These are phyloP conservation scores for Lolium multiflorum DNA, from an alignment of 176 grass and related monocot species.

Conservation along the genomic window DNA sequence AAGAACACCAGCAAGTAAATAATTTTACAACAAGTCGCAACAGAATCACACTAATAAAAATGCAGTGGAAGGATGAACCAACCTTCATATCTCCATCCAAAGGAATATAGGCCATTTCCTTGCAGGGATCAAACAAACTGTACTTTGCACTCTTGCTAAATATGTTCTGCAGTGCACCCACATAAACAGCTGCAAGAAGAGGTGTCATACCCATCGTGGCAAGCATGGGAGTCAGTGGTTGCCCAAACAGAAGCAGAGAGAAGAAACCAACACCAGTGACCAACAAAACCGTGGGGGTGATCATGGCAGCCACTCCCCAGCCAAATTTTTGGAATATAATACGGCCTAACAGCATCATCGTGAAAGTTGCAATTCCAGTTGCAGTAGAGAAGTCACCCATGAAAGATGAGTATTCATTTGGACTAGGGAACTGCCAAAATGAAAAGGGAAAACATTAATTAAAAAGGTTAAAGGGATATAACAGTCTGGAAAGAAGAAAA, in stretches of 20 bases:
- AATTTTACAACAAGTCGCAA: neutral
- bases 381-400: conserved; percentile 93
- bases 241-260: conserved; percentile 77
- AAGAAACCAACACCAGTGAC: conserved; percentile 86
- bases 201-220: conserved; percentile 75
- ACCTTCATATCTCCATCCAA: conserved; percentile 97
- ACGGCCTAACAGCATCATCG: conserved; percentile 85
- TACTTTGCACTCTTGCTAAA: conserved; percentile 98
- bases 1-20: conserved; percentile 6
- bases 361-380: conserved; percentile 84
- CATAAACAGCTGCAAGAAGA: conserved; percentile 84
- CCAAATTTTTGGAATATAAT: conserved; percentile 75
- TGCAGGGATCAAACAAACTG: conserved; percentile 94
- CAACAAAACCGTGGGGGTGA: conserved; percentile 83
- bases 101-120: conserved; percentile 97
- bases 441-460: conserved; percentile 28
- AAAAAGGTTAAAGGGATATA: neutral
- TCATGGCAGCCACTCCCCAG: conserved; percentile 85
- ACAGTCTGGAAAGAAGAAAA: conserved; percentile 8
- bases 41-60: conserved; percentile 19
- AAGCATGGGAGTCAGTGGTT: conserved; percentile 70
- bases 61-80: conserved; percentile 23
- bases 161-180: conserved; percentile 88
- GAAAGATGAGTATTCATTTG: conserved; percentile 88
- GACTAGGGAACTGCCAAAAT: conserved; percentile 78